Percentiles rank a stretch among this genome's conserved stretches.
Evolutionary conservation across 2,329 filamentous ascomycete genomes (phyloP).

Genomic region (Moelleriella libera): DNA sequence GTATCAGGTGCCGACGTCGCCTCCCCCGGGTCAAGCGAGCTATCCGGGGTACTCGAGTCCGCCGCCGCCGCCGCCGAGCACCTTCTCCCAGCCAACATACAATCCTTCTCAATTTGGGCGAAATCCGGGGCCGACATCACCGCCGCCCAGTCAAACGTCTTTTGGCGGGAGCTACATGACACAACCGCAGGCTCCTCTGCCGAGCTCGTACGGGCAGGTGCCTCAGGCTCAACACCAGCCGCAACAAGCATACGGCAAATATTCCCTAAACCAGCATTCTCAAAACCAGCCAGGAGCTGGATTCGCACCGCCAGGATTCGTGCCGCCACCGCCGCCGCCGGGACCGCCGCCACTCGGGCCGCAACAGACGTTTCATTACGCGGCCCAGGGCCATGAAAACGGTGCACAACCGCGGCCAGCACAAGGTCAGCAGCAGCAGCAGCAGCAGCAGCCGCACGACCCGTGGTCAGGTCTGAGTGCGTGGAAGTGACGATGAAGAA

Average conservation of each 20-base stretch:
- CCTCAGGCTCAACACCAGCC: constrained; percentile 11
- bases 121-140: constrained; percentile 42
- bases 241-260: background rate
- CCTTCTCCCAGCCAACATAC: constrained; percentile 37
- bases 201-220: constrained; percentile 29
- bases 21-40: constrained; percentile 31
- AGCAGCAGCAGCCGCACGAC: constrained; percentile 26
- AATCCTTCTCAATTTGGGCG: constrained; percentile 46
- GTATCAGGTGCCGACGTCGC: constrained; percentile 44
- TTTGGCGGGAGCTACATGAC: constrained; percentile 28
- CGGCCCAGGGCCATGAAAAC: constrained; percentile 13
- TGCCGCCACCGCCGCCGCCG: constrained; percentile 49
- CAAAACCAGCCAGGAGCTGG: constrained; percentile 12
- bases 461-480: constrained; percentile 38
- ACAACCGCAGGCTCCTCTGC: constrained; percentile 39
- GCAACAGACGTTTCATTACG: constrained; percentile 46
- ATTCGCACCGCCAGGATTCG: constrained; percentile 16
- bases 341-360: constrained; percentile 47
- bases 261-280: background rate
- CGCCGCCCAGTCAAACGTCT: constrained; percentile 46
- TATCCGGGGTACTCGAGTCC: constrained; percentile 26
- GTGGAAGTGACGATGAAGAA: constrained; percentile 27
- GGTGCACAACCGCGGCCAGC: constrained; percentile 3
- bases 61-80: constrained; percentile 19
- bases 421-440: constrained; percentile 8